These are phyloP conservation scores for Xylariaceae sp. DNA, from an alignment of 2,329 filamentous ascomycete species.

Conservation along the genomic window DNA sequence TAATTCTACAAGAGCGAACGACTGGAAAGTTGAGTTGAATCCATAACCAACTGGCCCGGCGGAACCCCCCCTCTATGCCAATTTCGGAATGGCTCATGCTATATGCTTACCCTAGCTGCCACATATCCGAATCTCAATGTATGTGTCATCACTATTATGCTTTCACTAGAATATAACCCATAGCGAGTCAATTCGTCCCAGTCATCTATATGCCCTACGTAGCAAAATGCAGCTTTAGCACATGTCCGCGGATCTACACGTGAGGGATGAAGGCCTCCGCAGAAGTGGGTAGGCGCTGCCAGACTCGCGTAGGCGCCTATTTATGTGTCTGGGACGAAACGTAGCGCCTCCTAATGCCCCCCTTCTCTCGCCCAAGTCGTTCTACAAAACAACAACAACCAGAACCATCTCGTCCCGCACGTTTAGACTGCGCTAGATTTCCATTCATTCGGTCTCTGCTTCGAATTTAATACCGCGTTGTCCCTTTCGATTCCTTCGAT, in stretches of 20 bases:
- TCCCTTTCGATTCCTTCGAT: neutral
- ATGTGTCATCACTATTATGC: neutral
- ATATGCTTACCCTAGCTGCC: neutral
- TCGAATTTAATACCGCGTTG: neutral
- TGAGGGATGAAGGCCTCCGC: too few species aligned
- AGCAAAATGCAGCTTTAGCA: neutral
- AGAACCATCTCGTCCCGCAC: neutral
- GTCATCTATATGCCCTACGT: neutral
- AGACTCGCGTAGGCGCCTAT: neutral
- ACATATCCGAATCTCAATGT: neutral
- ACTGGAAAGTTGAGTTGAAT: too few species aligned
- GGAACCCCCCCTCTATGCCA: neutral
- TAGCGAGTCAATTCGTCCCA: neutral
- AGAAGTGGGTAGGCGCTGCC: neutral
- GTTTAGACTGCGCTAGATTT: neutral
- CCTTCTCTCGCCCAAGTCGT: slow-evolving; percentile 10
- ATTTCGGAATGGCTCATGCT: neutral
- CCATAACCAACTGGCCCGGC: too few species aligned
- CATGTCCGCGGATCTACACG: neutral
- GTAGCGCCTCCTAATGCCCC: neutral
- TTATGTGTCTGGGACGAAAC: too few species aligned
- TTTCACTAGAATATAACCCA: neutral
- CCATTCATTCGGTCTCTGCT: neutral
- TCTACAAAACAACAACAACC: slow-evolving; percentile 2
- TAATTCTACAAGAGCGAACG: too few species aligned